Base-by-base conservation (phyloP, 179 eudicot species). In the Actinidia arguta region DNA sequence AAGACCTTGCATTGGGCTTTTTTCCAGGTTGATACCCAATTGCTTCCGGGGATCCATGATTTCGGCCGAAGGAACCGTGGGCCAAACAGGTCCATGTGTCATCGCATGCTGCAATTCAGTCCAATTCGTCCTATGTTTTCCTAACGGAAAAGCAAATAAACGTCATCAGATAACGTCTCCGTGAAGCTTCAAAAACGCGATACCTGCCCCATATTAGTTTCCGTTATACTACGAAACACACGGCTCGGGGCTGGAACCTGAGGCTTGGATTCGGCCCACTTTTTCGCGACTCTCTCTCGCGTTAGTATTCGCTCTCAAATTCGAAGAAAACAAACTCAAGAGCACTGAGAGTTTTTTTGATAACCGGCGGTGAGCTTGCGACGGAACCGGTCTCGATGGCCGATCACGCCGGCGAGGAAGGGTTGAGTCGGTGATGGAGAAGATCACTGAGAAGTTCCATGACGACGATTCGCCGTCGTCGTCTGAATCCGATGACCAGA, bases 381-480 rank as follows among this genome's bases (percentile, higher is more conserved):
- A 25, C 82, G 82, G 69, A 73, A n/a, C n/a, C n/a, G 78, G 67
- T 82, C 72, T 42, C 52, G n/a, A 88, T 88, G 90, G 88, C 80
- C n/a, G 88, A 88, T 80, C 77, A 87, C 82, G 80, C 80, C 80
- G 88, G 79, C 16, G 91, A 88, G 61, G 78, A 77, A 11, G 20
- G 11, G 82, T 73, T 47, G 84, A 87, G 73, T 80, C 87, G 17
- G 5, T 87, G 36, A 54, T 88, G 69, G 93, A 93, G 66, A 92
- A 91, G 85, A 88, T 92, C 85, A 14, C 87, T 16, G 95, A 92
- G 25, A 93, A 89, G 87, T 82, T 90, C 25, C 85, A 87, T 63
- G 78, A 79, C 44, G 90, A 87, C 62, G 90, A 89, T 87, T 90
- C 91, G 17, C 83, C 77, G 73, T 86, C 84, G 24, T 73, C 83